Evolutionary conservation across 169 alveolate species (phyloP).

Genomic region (Babesia caballi): DNA sequence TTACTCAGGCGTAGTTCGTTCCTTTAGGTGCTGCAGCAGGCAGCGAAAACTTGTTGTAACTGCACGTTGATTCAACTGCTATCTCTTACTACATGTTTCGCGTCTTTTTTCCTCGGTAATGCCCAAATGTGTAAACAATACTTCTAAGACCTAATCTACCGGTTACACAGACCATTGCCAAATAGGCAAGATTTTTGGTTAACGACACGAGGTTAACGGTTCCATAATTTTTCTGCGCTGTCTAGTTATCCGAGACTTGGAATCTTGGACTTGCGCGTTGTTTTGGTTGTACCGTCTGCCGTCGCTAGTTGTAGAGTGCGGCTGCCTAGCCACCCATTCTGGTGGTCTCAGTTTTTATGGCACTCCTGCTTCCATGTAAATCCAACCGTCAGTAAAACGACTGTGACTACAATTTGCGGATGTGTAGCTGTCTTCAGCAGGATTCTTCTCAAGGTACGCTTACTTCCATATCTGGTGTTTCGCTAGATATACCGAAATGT

Average conservation of each 20-base stretch:
- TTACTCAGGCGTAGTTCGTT: no score
- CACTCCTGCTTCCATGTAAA: no score
- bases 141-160: no score
- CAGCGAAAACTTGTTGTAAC: no score
- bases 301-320: neutral
- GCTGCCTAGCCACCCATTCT: conserved; percentile 12
- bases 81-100: neutral
- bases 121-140: no score
- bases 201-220: neutral
- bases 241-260: neutral
- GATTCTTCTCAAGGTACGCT: conserved; percentile 8
- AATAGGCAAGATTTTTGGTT: neutral
- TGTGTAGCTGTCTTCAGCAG: neutral
- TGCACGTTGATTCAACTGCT: neutral
- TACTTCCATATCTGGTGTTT: neutral
- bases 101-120: conserved; percentile 4
- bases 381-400: no score
- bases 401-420: no score
- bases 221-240: neutral
- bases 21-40: no score
- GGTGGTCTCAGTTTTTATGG: neutral
- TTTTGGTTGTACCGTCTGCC: neutral
- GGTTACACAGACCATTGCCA: neutral
- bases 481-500: neutral
- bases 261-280: neutral